phyloP scores from a whole-genome alignment of 768 basidiomycete genomes.

The Leucocoprinus sp. region DNA sequence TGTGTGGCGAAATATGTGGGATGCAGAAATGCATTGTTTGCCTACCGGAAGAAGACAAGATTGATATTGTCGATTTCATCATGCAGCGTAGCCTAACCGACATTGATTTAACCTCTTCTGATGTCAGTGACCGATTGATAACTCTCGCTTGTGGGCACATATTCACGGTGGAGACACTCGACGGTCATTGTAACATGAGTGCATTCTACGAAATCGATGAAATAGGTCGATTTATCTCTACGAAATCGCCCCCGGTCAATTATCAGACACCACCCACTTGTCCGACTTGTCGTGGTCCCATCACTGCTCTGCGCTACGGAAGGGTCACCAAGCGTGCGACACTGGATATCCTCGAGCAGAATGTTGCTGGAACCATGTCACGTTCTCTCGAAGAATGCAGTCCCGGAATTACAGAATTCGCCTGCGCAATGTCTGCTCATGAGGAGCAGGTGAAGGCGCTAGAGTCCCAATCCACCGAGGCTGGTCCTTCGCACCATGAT shows the following conservation, averaged over 20 bases:
- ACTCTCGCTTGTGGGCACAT: slow-evolving; percentile 58
- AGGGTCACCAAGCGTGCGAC: slow-evolving; percentile 53
- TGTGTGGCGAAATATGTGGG: slow-evolving; percentile 59
- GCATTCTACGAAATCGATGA: slow-evolving; percentile 39
- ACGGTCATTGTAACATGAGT: slow-evolving; percentile 44
- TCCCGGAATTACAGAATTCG: slow-evolving; percentile 21
- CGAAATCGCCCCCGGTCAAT: slow-evolving; percentile 20
- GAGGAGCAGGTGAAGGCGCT: background rate
- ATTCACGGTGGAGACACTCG: slow-evolving; percentile 67
- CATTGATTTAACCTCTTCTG: slow-evolving; percentile 25
- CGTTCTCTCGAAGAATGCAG: slow-evolving; percentile 27
- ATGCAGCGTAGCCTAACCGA: slow-evolving; percentile 43
- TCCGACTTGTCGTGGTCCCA: slow-evolving; percentile 51
- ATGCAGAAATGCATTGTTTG: slow-evolving; percentile 50
- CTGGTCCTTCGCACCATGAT: background rate
- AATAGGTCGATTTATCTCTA: slow-evolving; percentile 27
- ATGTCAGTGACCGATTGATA: slow-evolving; percentile 36
- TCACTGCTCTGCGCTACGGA: slow-evolving; percentile 53
- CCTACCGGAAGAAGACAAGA: slow-evolving; percentile 26
- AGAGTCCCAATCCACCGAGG: background rate
- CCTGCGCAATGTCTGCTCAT: slow-evolving; percentile 12
- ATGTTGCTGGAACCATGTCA: slow-evolving; percentile 47
- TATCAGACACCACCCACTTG: slow-evolving; percentile 41
- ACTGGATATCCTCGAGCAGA: slow-evolving; percentile 58
- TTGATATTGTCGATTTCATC: slow-evolving; percentile 52